These are phyloP conservation scores for Helminthosporium solani DNA, from an alignment of 2,329 filamentous ascomycete species.

Conservation along the genomic window DNA sequence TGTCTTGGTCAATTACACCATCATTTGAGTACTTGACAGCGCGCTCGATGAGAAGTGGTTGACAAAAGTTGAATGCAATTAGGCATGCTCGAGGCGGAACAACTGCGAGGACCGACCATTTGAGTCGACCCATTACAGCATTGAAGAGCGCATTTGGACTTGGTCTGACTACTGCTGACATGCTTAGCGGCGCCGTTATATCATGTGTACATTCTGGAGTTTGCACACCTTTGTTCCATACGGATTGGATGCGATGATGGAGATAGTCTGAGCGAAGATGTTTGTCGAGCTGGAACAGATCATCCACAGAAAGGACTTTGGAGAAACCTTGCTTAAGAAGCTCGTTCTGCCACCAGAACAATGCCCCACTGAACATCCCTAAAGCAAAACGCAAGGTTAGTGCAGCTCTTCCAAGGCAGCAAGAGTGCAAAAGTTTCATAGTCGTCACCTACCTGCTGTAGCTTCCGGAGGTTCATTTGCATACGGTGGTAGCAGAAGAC, in stretches of 20 bases:
- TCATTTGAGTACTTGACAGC: slow-evolving; percentile 32
- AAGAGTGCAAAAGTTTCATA: too few relatives aligned
- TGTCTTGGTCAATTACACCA: slow-evolving; percentile 13
- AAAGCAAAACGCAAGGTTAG: too few relatives aligned
- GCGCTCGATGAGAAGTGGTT: slow-evolving; percentile 39
- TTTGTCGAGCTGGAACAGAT: slow-evolving; percentile 50
- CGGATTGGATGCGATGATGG: slow-evolving; percentile 38
- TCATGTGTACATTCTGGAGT: not conserved
- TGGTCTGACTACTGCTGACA: slow-evolving; percentile 13
- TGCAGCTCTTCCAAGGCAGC: too few relatives aligned
- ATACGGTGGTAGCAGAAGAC: slow-evolving; percentile 44
- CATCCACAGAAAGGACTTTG: slow-evolving; percentile 46
- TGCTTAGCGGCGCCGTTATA: too few relatives aligned
- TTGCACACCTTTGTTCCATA: slow-evolving; percentile 45
- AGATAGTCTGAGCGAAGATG: slow-evolving; percentile 46
- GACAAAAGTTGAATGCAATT: slow-evolving; percentile 42
- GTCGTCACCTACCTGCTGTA: slow-evolving; percentile 43
- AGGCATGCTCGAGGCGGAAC: slow-evolving; percentile 30
- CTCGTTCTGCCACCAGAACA: slow-evolving; percentile 58
- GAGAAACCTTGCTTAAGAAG: slow-evolving; percentile 53
- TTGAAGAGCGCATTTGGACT: slow-evolving; percentile 27
- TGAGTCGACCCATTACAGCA: slow-evolving; percentile 27
- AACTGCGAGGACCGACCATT: slow-evolving; percentile 34
- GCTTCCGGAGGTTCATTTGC: slow-evolving; percentile 51
- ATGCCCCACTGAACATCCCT: slow-evolving; percentile 46